phyloP scores from a whole-genome alignment of 108 stramenopile genomes.

The Nitzschia sp. region DNA sequence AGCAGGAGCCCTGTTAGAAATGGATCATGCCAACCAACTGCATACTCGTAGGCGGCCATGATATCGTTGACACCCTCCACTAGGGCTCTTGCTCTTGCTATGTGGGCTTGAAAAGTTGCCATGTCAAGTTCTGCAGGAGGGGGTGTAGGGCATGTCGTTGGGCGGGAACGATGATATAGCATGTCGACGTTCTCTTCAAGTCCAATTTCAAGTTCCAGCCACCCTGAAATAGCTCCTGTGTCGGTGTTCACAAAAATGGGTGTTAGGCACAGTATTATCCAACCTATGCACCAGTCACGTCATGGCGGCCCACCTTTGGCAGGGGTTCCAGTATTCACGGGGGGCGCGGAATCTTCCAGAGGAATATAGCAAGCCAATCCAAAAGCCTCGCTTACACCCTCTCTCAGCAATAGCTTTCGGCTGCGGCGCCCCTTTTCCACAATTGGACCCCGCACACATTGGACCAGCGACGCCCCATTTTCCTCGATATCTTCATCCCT shows the following conservation, averaged over 20 bases:
- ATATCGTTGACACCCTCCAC: slow-evolving; percentile 55
- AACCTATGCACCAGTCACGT: not conserved
- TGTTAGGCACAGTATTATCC: no score
- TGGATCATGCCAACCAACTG: slow-evolving; percentile 73
- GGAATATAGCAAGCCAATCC: slow-evolving; percentile 51
- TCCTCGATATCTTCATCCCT: slow-evolving; percentile 49
- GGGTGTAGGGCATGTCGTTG: slow-evolving; percentile 55
- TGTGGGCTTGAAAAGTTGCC: slow-evolving; percentile 64
- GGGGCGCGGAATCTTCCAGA: not conserved
- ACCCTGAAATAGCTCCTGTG: slow-evolving; percentile 55
- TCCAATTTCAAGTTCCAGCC: slow-evolving; percentile 62
- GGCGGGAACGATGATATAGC: slow-evolving; percentile 49
- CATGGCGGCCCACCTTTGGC: not conserved
- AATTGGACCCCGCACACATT: slow-evolving; percentile 39
- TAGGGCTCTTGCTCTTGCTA: slow-evolving; percentile 60
- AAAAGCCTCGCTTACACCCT: slow-evolving; percentile 63
- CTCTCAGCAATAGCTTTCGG: slow-evolving; percentile 55
- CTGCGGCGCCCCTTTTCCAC: slow-evolving; percentile 16
- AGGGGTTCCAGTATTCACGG: not conserved
- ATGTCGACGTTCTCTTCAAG: slow-evolving; percentile 59
- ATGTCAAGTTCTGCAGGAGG: slow-evolving; percentile 65
- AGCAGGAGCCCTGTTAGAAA: slow-evolving; percentile 49
- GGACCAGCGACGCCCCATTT: slow-evolving; percentile 36
- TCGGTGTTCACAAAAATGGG: not conserved
- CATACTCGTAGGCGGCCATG: slow-evolving; percentile 49